A percentile compares a stretch with the other conserved stretches of the same genome.
These are phyloP conservation scores for Theobroma cacao DNA, from an alignment of 345 rosid genomes.

Conservation along the genomic window DNA sequence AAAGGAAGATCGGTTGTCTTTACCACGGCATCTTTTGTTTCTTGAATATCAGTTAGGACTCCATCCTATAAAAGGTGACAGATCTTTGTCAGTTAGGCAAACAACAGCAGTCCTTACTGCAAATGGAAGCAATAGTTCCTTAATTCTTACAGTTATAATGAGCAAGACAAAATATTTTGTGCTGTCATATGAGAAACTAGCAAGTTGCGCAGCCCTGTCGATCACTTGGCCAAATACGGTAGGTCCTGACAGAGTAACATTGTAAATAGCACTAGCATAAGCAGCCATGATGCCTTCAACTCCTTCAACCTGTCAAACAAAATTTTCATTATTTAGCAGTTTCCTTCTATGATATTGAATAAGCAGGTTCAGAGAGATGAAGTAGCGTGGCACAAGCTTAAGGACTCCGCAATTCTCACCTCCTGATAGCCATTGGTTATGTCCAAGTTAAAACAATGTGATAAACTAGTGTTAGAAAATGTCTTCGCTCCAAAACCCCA, in stretches of 20 bases:
- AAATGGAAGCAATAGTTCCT: neutral
- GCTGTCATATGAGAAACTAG: conserved; percentile 16
- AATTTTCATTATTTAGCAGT: too few species aligned
- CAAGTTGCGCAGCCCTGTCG: conserved; percentile 52
- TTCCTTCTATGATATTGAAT: too few species aligned
- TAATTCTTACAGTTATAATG: conserved; percentile 50
- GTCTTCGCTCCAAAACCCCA: conserved; percentile 89
- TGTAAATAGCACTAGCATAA: conserved; percentile 49
- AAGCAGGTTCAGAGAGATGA: too few species aligned
- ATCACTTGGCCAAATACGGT: conserved; percentile 62
- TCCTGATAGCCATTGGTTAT: conserved; percentile 48
- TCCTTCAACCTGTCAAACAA: conserved; percentile 76
- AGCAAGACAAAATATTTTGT: conserved; percentile 50
- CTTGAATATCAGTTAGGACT: conserved; percentile 70
- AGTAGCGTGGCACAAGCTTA: too few species aligned
- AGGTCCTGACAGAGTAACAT: conserved; percentile 62
- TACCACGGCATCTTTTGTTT: conserved; percentile 71
- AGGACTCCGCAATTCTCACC: too few species aligned
- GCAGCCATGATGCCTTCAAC: conserved; percentile 78
- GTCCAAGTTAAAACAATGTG: conserved; percentile 81
- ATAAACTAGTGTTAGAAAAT: conserved; percentile 39
- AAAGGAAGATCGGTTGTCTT: conserved; percentile 87
- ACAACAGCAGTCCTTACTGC: neutral
- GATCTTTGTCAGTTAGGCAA: neutral
- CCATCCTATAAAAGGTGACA: conserved; percentile 53